Percentiles rank a stretch among this genome's conserved stretches.
phyloP scores from a whole-genome alignment of 768 basidiomycete genomes.

The Chlorophyllum brunneum region DNA sequence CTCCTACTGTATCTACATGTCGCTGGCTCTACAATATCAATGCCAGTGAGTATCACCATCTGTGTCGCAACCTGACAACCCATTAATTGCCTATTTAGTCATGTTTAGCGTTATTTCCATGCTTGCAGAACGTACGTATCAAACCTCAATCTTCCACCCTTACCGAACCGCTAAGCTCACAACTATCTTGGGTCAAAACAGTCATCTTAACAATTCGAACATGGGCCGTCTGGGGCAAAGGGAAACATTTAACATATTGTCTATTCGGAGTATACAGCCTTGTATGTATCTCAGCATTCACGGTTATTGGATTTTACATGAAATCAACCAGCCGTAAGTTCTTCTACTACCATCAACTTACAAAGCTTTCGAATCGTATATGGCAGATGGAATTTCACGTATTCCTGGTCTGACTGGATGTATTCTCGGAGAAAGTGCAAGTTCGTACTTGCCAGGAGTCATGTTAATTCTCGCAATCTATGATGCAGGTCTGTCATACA shows the following conservation, averaged over 20 bases:
- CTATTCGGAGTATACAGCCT: background rate
- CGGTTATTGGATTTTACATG: background rate
- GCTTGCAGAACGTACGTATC: background rate
- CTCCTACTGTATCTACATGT: background rate
- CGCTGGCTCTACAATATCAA: background rate
- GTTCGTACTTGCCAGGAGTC: background rate
- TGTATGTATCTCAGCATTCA: background rate
- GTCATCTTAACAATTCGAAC: conserved; percentile 5
- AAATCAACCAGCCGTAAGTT: background rate
- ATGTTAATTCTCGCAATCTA: background rate
- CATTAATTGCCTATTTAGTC: background rate
- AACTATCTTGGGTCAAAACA: background rate
- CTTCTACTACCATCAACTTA: background rate
- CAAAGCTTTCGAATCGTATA: background rate
- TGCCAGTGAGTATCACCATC: background rate
- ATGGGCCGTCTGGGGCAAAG: background rate
- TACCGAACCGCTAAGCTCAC: too few species aligned
- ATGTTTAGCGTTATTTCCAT: background rate
- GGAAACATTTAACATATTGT: background rate
- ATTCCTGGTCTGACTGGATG: background rate
- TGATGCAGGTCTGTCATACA: background rate
- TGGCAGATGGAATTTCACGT: background rate
- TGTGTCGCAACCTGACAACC: background rate
- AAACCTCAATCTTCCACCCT: background rate
- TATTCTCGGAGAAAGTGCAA: background rate